A percentile compares a stretch with the other conserved stretches of the same genome.
Conservation (phyloP, 2,329 filamentous ascomycete species). For the Fusarium clavum region DNA sequence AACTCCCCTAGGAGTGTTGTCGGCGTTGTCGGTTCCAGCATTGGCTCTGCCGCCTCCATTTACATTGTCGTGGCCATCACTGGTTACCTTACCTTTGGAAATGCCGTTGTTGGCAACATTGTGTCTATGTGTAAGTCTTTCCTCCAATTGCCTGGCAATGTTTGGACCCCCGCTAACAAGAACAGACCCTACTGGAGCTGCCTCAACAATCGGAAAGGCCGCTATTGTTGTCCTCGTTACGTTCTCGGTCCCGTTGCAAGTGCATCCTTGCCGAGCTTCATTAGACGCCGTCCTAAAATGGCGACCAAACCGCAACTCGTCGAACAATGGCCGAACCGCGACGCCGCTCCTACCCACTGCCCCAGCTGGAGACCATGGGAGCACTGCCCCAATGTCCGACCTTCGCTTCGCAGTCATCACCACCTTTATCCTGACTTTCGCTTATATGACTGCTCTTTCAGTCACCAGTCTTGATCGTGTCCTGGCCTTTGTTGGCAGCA, state of each 20-base stretch:
- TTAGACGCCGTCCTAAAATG: conserved; percentile 94
- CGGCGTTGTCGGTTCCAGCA: conserved; percentile 82
- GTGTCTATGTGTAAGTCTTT: conserved; percentile 82
- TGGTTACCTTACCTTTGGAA: conserved; percentile 94
- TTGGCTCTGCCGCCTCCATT: conserved; percentile 86
- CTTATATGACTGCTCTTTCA: conserved; percentile 90
- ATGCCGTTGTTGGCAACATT: conserved; percentile 91
- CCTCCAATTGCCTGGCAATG: no score
- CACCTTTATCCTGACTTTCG: conserved; percentile 83
- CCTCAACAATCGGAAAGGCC: conserved; percentile 91
- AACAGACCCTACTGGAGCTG: conserved; percentile 62
- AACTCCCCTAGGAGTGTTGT: conserved; percentile 81
- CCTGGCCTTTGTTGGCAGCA: conserved; percentile 93
- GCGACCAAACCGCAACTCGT: conserved; percentile 71
- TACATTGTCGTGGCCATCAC: conserved; percentile 95
- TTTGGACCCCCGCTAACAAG: conserved; percentile 36
- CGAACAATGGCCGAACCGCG: conserved; percentile 53
- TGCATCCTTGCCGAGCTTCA: conserved; percentile 95
- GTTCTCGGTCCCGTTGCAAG: conserved; percentile 95
- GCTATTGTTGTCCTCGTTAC: conserved; percentile 96
- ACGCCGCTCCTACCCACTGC: conserved; percentile 57
- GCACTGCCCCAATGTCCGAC: conserved; percentile 78
- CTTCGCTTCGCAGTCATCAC: conserved; percentile 90
- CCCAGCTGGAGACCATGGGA: conserved; percentile 61
- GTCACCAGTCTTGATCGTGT: conserved; percentile 91